Conservation (phyloP, 441 rosid genomes). For the Mallotus japonicus region DNA sequence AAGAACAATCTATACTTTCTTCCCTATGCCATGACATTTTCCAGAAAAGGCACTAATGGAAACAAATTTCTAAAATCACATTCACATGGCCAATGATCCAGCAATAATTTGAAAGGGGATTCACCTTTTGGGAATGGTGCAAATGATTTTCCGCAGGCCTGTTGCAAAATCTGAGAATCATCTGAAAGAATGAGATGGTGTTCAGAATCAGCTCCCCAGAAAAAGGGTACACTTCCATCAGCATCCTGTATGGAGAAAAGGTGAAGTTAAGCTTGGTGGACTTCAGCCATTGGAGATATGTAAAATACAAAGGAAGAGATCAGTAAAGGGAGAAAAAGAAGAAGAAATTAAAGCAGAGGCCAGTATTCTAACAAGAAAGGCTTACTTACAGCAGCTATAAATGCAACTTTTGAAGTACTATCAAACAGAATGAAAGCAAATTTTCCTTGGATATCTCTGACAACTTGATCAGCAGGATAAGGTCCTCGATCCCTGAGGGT, state of each 20-base stretch:
- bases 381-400: slow-evolving; percentile 69
- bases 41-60: neutral
- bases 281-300: no score
- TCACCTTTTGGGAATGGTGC: slow-evolving; percentile 98
- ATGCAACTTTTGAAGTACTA: slow-evolving; percentile 53
- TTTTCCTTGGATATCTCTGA: slow-evolving; percentile 79
- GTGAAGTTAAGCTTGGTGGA: neutral
- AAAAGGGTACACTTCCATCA: slow-evolving; percentile 88
- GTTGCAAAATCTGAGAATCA: slow-evolving; percentile 63
- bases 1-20: neutral
- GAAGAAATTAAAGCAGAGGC: no score
- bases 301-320: no score
- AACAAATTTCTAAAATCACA: neutral
- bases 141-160: slow-evolving; percentile 90
- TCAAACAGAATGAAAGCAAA: slow-evolving; percentile 78
- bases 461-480: slow-evolving; percentile 91
- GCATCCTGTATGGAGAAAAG: slow-evolving; percentile 52
- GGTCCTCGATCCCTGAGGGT: slow-evolving; percentile 96
- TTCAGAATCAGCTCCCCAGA: slow-evolving; percentile 91
- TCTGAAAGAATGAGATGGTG: slow-evolving; percentile 81
- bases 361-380: neutral
- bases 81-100: neutral
- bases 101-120: neutral
- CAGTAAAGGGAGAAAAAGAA: no score
- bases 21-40: neutral